Base-by-base conservation (phyloP, 1,139 yeast species). In the Nakaseomyces uthaithaninus region DNA sequence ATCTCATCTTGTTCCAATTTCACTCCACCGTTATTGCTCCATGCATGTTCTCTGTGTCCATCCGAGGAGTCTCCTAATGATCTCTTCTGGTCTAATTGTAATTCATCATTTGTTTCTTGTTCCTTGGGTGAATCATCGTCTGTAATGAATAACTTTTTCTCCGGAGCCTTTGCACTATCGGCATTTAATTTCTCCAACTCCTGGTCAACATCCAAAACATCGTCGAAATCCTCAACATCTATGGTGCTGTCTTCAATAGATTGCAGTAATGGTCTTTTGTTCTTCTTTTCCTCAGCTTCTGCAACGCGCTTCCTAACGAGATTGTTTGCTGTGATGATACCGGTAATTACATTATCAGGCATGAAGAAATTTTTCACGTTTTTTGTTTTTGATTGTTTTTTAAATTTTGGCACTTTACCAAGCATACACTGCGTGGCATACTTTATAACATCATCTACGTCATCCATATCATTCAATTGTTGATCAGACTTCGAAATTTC, bases 311-410 rank as follows among this genome's bases (percentile, higher is more conserved):
- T 64, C 38, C 65, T 57, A 5, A 79, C 69, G 63, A 80, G 52
- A 27, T 64, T 61, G 3, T 75, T 65, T 1, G 84, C 91, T 12
- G 67, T 66, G 31, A 69, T 66, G 51, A 86, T 84, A 1, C 93
- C 93, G 0, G 80, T 72, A 25, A 71, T 74, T 3, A 77, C 94
- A 54, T 78, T 71, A 49, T 81, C 89, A 0, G 95, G 95, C 85
- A 84, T 78, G 57, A 77, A 76, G 50, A 84, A 84, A 41, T 63
- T 60, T 47, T 72, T 72, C 37, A 57, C 54, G 23, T 54, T 44
- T 35, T 60, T 58, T 43, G 42, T 37, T 23, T 45, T 47, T 26
- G 40, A 47, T 27, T 40, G 45, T 28, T 45, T 45, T 33, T 43
- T 47, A 33, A 38, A 45, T 35, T 45, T 49, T 23, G 48, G 46